phyloP scores from a whole-genome alignment of 768 basidiomycete species.

The Boletus insuetus region DNA sequence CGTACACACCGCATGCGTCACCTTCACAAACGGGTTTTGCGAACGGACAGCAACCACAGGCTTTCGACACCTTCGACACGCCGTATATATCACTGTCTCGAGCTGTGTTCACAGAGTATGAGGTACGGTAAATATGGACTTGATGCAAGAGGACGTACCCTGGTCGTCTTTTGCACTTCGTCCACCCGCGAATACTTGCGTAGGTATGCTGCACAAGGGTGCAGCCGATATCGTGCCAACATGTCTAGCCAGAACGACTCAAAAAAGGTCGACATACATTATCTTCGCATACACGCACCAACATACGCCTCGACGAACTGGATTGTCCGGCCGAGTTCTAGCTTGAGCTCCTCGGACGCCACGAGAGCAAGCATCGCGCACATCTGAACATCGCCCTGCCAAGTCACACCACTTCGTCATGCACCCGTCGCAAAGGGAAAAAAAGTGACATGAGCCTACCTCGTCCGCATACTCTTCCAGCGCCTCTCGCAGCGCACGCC shows the following conservation, averaged over 20 bases:
- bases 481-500: constrained; percentile 51
- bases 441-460: constrained; percentile 35
- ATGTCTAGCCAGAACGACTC: constrained; percentile 44
- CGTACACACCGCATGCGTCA: constrained; percentile 55
- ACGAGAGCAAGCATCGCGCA: constrained; percentile 70
- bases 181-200: constrained; percentile 59
- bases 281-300: constrained; percentile 42
- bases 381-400: constrained; percentile 76
- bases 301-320: constrained; percentile 71
- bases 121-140: neutral
- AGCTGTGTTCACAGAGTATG: constrained; percentile 40
- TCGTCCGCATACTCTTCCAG: constrained; percentile 63
- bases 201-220: constrained; percentile 69
- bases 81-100: constrained; percentile 68
- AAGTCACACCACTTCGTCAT: neutral
- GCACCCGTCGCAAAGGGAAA: neutral
- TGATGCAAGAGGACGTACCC: constrained; percentile 37
- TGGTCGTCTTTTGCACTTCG: constrained; percentile 49
- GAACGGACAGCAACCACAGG: constrained; percentile 45
- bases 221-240: constrained; percentile 57
- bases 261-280: neutral
- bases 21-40: constrained; percentile 28
- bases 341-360: constrained; percentile 53
- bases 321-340: constrained; percentile 42
- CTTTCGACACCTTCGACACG: constrained; percentile 69